phyloP scores from a whole-genome alignment of 257 asterid species.

The Solanum pinnatisectum region DNA sequence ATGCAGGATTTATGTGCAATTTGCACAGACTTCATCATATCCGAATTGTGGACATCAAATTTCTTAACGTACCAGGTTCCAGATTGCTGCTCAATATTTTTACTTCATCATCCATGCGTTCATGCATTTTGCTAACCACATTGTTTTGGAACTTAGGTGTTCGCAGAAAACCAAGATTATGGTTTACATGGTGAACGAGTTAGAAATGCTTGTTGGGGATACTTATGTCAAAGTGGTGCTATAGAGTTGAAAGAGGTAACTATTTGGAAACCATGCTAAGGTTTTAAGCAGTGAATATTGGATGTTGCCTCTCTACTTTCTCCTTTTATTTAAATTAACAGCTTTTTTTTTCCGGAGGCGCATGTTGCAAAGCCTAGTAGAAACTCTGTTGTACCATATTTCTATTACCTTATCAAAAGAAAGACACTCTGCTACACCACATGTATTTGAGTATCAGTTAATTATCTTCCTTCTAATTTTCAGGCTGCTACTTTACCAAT shows the following conservation, averaged over 20 bases:
- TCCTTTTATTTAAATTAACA: background rate
- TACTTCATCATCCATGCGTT: background rate
- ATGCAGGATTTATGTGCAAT: constrained; percentile 88
- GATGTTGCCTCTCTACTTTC: background rate
- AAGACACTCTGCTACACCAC: background rate
- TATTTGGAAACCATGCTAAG: background rate
- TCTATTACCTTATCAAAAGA: background rate
- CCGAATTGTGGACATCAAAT: constrained; percentile 93
- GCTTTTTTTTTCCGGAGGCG: background rate
- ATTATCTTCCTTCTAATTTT: background rate
- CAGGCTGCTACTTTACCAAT: background rate
- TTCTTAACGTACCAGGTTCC: constrained; percentile 90
- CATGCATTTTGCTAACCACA: background rate
- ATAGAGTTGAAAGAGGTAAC: constrained; percentile 81
- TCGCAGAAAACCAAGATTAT: constrained; percentile 98
- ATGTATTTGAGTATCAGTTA: background rate
- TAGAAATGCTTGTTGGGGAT: constrained; percentile 99
- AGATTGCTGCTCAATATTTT: background rate
- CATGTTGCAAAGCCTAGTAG: background rate
- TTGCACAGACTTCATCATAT: constrained; percentile 91
- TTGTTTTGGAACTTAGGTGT: constrained; percentile 42
- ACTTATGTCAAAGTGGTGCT: constrained; percentile 96
- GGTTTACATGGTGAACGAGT: constrained; percentile 95
- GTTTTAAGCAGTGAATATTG: background rate
- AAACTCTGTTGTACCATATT: background rate